Conservation (phyloP, 768 basidiomycete species). For the Boletellus ananiceps region DNA sequence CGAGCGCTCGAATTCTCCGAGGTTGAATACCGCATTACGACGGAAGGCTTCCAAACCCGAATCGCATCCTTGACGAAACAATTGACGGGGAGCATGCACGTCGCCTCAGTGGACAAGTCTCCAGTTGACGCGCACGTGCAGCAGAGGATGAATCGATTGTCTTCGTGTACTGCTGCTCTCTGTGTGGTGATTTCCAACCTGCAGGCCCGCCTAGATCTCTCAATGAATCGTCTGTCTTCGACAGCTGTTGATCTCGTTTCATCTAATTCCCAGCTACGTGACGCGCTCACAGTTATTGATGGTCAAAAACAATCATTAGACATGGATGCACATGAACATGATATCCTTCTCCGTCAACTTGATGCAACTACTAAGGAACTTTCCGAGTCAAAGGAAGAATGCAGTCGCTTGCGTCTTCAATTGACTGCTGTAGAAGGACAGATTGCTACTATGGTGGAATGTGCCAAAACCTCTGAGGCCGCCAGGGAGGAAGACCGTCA, state of each 20-base stretch:
- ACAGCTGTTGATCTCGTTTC: slow-evolving; percentile 12
- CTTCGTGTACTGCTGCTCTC: slow-evolving; percentile 33
- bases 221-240: slow-evolving; percentile 11
- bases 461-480: slow-evolving; percentile 30
- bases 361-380: slow-evolving; percentile 32
- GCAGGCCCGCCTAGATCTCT: slow-evolving; percentile 26
- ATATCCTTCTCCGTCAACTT: slow-evolving; percentile 29
- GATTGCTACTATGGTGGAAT: slow-evolving; percentile 30
- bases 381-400: slow-evolving; percentile 29
- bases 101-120: slow-evolving; percentile 1
- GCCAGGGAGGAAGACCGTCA: slow-evolving; percentile 36
- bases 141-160: slow-evolving; percentile 27
- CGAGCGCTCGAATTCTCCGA: slow-evolving; percentile 66
- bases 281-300: slow-evolving; percentile 17
- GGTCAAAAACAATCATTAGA: slow-evolving; percentile 13
- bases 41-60: slow-evolving; percentile 54
- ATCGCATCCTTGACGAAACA: slow-evolving; percentile 33
- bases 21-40: slow-evolving; percentile 59
- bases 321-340: slow-evolving; percentile 20
- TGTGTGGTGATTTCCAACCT: slow-evolving; percentile 39
- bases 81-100: slow-evolving; percentile 22
- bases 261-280: slow-evolving; percentile 14
- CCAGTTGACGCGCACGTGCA: slow-evolving; percentile 5
- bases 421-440: slow-evolving; percentile 34
- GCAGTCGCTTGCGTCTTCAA: slow-evolving; percentile 24